These are phyloP conservation scores for Fraxinus paxiana DNA, from an alignment of 305 asterid species.

Conservation along the genomic window DNA sequence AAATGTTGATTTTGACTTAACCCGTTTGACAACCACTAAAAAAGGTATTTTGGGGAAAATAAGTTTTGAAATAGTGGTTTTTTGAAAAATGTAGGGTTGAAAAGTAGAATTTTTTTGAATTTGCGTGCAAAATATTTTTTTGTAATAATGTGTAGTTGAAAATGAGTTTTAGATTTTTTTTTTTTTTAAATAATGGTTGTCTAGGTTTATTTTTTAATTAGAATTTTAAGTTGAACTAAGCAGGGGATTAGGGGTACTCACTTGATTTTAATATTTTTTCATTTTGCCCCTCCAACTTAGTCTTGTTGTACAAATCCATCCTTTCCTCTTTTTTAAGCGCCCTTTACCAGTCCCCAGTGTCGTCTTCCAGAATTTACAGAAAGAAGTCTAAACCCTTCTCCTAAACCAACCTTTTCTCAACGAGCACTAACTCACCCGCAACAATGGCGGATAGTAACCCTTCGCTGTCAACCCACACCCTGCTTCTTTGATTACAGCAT, in stretches of 20 bases:
- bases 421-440: not conserved
- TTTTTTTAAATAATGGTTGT: too few relatives aligned
- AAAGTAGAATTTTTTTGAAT: too few relatives aligned
- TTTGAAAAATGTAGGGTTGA: too few relatives aligned
- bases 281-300: not conserved
- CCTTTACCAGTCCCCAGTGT: not conserved
- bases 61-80: too few relatives aligned
- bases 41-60: too few relatives aligned
- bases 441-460: not conserved
- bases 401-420: not conserved
- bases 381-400: not conserved
- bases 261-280: not conserved
- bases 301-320: not conserved
- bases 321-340: not conserved
- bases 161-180: too few relatives aligned
- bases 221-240: not conserved
- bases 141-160: too few relatives aligned
- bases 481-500: not conserved
- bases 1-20: too few relatives aligned
- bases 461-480: slow-evolving; percentile 2
- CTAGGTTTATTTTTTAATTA: too few relatives aligned
- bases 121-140: too few relatives aligned
- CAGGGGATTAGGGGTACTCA: not conserved
- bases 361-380: not conserved
- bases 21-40: too few relatives aligned